Evolutionary conservation across 768 basidiomycete genomes (phyloP).

Genomic region (Leccinum olivaceopallidum): DNA sequence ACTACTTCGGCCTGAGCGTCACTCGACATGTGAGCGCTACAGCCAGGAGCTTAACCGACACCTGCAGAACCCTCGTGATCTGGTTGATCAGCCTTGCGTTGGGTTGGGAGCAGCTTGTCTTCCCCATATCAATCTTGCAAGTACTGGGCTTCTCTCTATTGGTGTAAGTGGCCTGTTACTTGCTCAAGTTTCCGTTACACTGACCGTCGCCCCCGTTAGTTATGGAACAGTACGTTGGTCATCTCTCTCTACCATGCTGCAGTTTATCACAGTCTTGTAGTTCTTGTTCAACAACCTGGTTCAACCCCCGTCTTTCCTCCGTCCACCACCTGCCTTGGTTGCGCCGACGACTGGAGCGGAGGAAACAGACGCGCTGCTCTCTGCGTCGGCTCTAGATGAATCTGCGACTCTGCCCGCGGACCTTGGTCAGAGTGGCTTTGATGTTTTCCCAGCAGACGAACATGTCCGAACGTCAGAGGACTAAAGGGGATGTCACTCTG

Average conservation of each 20-base stretch:
- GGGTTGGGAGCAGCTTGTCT: constrained; percentile 87
- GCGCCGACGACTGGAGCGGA: constrained; percentile 47
- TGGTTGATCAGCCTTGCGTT: constrained; percentile 89
- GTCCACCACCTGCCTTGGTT: constrained; percentile 38
- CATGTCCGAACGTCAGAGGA: constrained; percentile 26
- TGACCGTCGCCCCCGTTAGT: constrained; percentile 37
- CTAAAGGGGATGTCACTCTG: constrained; percentile 5
- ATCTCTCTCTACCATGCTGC: constrained; percentile 7
- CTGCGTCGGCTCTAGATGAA: constrained; percentile 57
- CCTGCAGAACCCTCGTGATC: constrained; percentile 93
- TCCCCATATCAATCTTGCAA: constrained; percentile 81
- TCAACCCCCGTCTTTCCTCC: constrained; percentile 57
- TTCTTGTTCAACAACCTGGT: constrained; percentile 93
- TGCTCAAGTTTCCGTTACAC: neutral
- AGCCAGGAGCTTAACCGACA: constrained; percentile 88
- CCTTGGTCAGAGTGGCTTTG: constrained; percentile 80
- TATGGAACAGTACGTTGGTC: constrained; percentile 74
- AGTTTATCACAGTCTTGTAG: constrained; percentile 34
- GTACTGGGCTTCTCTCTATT: constrained; percentile 83
- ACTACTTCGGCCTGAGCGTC: constrained; percentile 89
- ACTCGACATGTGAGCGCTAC: constrained; percentile 94
- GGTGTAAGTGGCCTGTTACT: constrained; percentile 61
- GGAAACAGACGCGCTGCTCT: constrained; percentile 54
- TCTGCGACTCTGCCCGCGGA: constrained; percentile 82
- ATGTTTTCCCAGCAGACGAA: constrained; percentile 64